Evolutionary conservation across 2,329 filamentous ascomycete species (phyloP).

Genomic region (Pyricularia pennisetigena): DNA sequence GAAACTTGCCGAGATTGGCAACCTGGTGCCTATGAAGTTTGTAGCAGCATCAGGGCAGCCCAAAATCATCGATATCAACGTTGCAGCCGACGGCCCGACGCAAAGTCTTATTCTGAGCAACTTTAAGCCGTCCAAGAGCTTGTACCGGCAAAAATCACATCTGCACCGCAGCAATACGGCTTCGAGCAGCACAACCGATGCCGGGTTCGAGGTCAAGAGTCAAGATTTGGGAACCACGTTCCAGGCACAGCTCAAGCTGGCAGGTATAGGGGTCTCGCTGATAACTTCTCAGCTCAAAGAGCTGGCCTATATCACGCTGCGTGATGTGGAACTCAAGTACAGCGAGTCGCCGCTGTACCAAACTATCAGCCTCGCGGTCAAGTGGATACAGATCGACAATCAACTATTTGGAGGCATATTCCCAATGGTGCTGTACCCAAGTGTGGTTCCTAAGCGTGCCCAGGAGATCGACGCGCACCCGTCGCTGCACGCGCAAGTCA

Average conservation of each 20-base stretch:
- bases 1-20: conserved; percentile 93
- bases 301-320: conserved; percentile 84
- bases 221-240: conserved; percentile 82
- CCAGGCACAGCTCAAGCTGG: conserved; percentile 77
- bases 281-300: conserved; percentile 90
- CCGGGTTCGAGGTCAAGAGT: conserved; percentile 86
- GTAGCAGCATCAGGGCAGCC: conserved; percentile 55
- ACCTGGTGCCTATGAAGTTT: conserved; percentile 89
- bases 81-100: conserved; percentile 88
- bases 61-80: conserved; percentile 94
- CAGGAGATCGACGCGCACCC: conserved; percentile 95
- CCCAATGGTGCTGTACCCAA: conserved; percentile 93
- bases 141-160: conserved; percentile 56
- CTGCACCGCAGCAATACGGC: conserved; percentile 27
- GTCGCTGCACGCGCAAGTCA: conserved; percentile 84
- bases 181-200: conserved; percentile 34
- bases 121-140: conserved; percentile 83
- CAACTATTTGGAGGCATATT: conserved; percentile 98
- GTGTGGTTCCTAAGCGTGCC: conserved; percentile 92
- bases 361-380: conserved; percentile 80
- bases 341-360: conserved; percentile 91
- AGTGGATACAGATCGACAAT: conserved; percentile 99
- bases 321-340: conserved; percentile 84
- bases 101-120: conserved; percentile 92
- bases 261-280: conserved; percentile 84